Conservation (phyloP, 2,329 filamentous ascomycete species). For the Cladophialophora psammophila region DNA sequence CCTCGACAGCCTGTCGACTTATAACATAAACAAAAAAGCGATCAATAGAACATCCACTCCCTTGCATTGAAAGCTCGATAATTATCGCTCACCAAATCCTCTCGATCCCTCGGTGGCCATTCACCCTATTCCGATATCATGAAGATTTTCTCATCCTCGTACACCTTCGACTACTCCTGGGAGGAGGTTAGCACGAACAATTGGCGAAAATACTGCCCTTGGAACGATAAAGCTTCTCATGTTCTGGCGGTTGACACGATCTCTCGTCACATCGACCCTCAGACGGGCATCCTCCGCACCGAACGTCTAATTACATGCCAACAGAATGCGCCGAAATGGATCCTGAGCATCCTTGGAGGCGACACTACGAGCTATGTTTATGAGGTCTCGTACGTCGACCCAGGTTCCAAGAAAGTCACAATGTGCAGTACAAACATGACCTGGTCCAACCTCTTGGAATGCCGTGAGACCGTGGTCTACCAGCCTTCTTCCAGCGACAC, state of each 20-base stretch:
- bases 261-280: slow-evolving; percentile 70
- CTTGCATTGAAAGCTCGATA: not conserved
- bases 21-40: not conserved
- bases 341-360: slow-evolving; percentile 79
- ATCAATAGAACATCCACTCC: not conserved
- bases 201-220: slow-evolving; percentile 98
- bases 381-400: slow-evolving; percentile 95
- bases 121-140: slow-evolving; percentile 57
- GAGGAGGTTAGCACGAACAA: slow-evolving; percentile 96
- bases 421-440: slow-evolving; percentile 98
- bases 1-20: slow-evolving; percentile 3
- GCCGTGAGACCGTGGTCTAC: slow-evolving; percentile 93
- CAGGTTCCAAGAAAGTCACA: slow-evolving; percentile 80
- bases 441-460: slow-evolving; percentile 85
- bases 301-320: slow-evolving; percentile 68
- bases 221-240: slow-evolving; percentile 98
- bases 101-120: slow-evolving; percentile 44
- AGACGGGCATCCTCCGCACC: slow-evolving; percentile 73
- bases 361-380: slow-evolving; percentile 86
- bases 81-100: not conserved
- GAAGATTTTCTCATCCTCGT: slow-evolving; percentile 93
- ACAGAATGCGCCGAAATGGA: slow-evolving; percentile 59
- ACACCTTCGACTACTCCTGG: slow-evolving; percentile 98
- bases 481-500: slow-evolving; percentile 64
- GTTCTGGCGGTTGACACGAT: slow-evolving; percentile 95